These are phyloP conservation scores for Coemansia sp. DNA, from an alignment of 192 early-diverging fungal genomes.

Conservation along the genomic window DNA sequence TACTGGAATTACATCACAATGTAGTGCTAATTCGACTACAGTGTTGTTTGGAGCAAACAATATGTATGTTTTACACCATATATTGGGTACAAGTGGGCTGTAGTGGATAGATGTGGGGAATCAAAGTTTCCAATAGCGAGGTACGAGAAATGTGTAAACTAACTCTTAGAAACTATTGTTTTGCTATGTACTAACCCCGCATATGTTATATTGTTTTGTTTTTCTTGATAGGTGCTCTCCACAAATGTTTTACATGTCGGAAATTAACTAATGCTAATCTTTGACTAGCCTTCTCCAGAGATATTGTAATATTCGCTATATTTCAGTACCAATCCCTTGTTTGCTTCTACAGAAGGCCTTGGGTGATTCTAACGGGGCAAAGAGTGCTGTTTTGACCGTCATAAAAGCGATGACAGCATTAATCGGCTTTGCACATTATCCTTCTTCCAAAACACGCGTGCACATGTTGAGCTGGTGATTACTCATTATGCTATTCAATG, in stretches of 20 bases:
- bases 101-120: neutral
- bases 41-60: neutral
- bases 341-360: too few relatives aligned
- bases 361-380: too few relatives aligned
- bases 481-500: too few relatives aligned
- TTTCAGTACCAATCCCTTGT: too few relatives aligned
- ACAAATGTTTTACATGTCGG: neutral
- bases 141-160: neutral
- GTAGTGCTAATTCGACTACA: neutral
- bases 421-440: too few relatives aligned
- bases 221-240: neutral
- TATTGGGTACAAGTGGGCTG: neutral
- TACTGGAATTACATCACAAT: neutral
- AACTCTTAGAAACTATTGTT: neutral
- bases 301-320: neutral
- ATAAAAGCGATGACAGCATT: too few relatives aligned
- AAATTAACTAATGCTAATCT: neutral
- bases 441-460: too few relatives aligned
- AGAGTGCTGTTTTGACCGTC: too few relatives aligned
- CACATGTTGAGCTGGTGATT: too few relatives aligned
- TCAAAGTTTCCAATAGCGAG: neutral
- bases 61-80: neutral
- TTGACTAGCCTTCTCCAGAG: neutral
- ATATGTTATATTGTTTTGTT: neutral
- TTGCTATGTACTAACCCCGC: neutral